Evolutionary conservation across 306 rosid genomes (phyloP), one percentile per base, ranked within the genome.

Genomic region (Aeschynomene evenia): DNA sequence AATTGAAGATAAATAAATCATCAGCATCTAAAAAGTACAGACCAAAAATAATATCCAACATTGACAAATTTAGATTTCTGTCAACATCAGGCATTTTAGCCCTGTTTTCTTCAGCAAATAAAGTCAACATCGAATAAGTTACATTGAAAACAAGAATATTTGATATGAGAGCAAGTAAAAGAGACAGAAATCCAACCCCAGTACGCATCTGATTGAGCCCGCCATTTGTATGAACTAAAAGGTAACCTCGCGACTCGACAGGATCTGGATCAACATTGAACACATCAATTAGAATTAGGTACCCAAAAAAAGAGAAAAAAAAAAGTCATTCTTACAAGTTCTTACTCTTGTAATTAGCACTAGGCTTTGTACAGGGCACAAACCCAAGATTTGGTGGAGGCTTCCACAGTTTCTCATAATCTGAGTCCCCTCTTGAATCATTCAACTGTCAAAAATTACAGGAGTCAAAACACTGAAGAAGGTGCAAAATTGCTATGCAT

Each of bases 141-240:
- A 55, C 29, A 53, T 19, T 37, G n/a, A 48, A 72, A 33, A 19
- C 12, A 6, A 59, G 36, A 39, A n/a, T 1, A 3, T 62, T 62
- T 66, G 68, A 45, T 2, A 19, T 45, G 9, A 72, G 18, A 79
- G 33, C 13, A 39, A 63, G 8, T 22, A 8, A 34, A 12, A 46
- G 76, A 70, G 39, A 55, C 15, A 76, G 64, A 81, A 61, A 42
- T 53, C 90, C 70, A 40, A 90, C 98, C 97, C 98, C 97, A 34
- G 92, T 78, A 69, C 97, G 98, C 98, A 94, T 94, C 77, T 94
- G 98, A 72, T 90, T 94, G 70, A 94, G 97, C 58, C 98, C 98
- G 10, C 98, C 98, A 75, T 94, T 94, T 1, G 98, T 81, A 77
- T 90, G 90, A 49, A 94, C 98, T 40, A 86, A 82, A 54, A 94